These are phyloP conservation scores for Aspergillus caelatus DNA, from an alignment of 2,329 filamentous ascomycete species.

Conservation along the genomic window DNA sequence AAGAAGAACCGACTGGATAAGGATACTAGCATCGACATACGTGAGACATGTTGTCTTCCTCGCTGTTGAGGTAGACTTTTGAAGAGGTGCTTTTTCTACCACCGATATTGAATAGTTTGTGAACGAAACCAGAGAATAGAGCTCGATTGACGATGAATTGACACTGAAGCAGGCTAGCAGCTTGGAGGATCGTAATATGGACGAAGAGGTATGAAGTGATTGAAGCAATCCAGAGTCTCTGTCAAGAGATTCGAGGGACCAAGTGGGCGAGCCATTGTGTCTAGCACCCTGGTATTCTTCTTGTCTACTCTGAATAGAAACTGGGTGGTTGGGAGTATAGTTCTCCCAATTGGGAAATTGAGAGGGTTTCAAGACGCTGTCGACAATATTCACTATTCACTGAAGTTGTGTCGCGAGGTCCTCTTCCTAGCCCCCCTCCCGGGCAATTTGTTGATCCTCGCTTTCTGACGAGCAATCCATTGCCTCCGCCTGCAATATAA, in stretches of 20 bases:
- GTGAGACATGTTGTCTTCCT: neutral
- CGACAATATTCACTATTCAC: neutral
- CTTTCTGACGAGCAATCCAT: neutral
- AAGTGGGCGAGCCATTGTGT: slow-evolving; percentile 6
- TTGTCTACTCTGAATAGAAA: slow-evolving; percentile 10
- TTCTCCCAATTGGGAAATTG: slow-evolving; percentile 7
- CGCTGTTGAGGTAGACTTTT: neutral
- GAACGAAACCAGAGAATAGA: neutral
- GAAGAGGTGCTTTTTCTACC: neutral
- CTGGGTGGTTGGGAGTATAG: slow-evolving; percentile 20
- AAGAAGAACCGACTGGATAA: neutral
- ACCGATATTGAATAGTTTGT: neutral
- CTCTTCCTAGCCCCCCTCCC: neutral
- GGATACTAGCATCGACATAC: neutral
- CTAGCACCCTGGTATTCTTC: slow-evolving; percentile 11
- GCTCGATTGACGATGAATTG: neutral
- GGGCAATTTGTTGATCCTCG: no score
- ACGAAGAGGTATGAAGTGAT: neutral
- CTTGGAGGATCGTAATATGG: neutral
- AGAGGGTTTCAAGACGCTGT: neutral
- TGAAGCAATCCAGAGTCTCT: neutral
- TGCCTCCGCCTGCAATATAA: neutral
- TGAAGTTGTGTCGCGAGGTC: neutral
- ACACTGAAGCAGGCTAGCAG: neutral
- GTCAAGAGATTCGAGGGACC: neutral